Evolutionary conservation across 1,284 basidiomycete species (phyloP).

Genomic region (Ganoderma resinaceum): DNA sequence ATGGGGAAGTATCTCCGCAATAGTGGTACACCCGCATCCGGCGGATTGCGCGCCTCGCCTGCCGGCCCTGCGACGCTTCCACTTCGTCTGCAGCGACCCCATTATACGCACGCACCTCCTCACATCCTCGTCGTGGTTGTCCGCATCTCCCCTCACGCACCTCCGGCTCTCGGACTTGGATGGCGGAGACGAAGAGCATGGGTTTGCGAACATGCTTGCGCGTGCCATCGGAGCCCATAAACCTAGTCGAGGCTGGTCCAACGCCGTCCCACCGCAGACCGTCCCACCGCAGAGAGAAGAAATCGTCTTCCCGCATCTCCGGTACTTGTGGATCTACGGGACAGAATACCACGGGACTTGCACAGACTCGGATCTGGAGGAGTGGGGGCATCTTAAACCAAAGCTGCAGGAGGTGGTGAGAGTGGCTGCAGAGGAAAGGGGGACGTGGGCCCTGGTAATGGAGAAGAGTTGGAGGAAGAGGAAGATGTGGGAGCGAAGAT

Average conservation of each 20-base stretch:
- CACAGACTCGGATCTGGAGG: neutral
- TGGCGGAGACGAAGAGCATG: neutral
- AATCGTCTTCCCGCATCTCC: neutral
- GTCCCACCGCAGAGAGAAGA: neutral
- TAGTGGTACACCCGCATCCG: neutral
- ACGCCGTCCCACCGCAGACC: neutral
- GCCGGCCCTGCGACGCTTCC: slow-evolving; percentile 15
- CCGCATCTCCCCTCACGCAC: slow-evolving; percentile 11
- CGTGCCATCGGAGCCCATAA: neutral
- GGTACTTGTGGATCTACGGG: neutral
- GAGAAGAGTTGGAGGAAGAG: neutral
- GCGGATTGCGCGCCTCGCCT: neutral
- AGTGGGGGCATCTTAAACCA: neutral
- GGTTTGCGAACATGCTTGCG: slow-evolving; percentile 5
- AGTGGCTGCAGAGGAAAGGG: neutral
- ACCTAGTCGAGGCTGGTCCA: neutral
- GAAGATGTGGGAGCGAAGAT: slow-evolving; percentile 4
- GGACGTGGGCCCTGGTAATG: neutral
- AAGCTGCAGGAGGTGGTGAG: neutral
- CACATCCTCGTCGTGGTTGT: neutral
- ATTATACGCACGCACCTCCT: neutral
- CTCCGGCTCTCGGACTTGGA: slow-evolving; percentile 14
- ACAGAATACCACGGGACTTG: neutral
- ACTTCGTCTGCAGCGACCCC: neutral
- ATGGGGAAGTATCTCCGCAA: neutral